phyloP scores from a whole-genome alignment of 2,329 filamentous ascomycete species.

The Penicillium nordicum region DNA sequence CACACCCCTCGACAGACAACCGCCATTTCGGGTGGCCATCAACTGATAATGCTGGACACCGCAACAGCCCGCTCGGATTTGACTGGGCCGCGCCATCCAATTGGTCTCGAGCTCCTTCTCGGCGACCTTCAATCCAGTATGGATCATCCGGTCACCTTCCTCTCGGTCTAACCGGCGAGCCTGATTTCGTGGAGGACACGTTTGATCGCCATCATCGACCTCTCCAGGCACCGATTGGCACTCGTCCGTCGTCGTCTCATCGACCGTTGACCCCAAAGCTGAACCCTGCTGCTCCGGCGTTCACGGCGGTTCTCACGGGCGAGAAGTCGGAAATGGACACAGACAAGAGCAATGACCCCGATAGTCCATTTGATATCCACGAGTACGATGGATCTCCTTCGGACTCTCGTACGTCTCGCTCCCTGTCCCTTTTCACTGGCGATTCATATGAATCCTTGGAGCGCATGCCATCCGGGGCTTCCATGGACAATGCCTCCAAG shows the following conservation, averaged over 20 bases:
- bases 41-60: slow-evolving; percentile 52
- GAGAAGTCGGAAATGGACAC: slow-evolving; percentile 45
- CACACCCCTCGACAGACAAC: slow-evolving; percentile 74
- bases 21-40: slow-evolving; percentile 68
- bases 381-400: slow-evolving; percentile 43
- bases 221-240: slow-evolving; percentile 71
- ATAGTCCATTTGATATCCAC: slow-evolving; percentile 29
- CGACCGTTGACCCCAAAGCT: slow-evolving; percentile 59
- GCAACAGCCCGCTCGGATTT: slow-evolving; percentile 49
- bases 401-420: slow-evolving; percentile 45
- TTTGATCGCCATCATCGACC: slow-evolving; percentile 50
- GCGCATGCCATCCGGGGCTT: slow-evolving; percentile 43
- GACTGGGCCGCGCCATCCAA: slow-evolving; percentile 55
- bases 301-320: slow-evolving; percentile 67
- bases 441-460: slow-evolving; percentile 50
- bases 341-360: slow-evolving; percentile 33
- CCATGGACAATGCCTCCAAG: slow-evolving; percentile 42
- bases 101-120: slow-evolving; percentile 74
- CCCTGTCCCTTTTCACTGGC: slow-evolving; percentile 44
- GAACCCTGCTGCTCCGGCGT: slow-evolving; percentile 86
- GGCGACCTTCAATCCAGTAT: slow-evolving; percentile 74
- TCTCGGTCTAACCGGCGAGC: slow-evolving; percentile 52
- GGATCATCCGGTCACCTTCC: slow-evolving; percentile 66
- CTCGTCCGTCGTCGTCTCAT: slow-evolving; percentile 62
- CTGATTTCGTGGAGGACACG: slow-evolving; percentile 46